Percentiles rank a stretch among this genome's conserved stretches.
Evolutionary conservation across 768 basidiomycete genomes (phyloP).

Genomic region (Mycena haematopus): DNA sequence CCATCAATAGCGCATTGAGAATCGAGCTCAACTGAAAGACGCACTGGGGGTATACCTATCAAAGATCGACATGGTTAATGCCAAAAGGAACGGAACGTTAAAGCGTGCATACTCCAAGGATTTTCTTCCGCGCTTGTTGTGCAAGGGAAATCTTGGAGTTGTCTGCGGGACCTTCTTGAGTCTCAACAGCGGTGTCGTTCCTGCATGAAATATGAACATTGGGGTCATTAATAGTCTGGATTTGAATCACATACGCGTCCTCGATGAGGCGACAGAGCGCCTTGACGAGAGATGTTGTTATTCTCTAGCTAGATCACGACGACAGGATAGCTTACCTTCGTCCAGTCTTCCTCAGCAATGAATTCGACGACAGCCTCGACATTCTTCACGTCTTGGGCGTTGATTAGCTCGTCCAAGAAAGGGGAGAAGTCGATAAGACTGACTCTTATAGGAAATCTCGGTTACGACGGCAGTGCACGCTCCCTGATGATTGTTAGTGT

Average conservation of each 20-base stretch:
- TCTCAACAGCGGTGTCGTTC: constrained; percentile 18
- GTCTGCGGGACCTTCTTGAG: constrained; percentile 10
- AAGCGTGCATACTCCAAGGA: constrained; percentile 10
- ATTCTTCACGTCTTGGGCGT: background rate
- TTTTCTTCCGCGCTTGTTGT: constrained; percentile 19
- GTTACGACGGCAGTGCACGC: constrained; percentile 29
- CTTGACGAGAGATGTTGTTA: background rate
- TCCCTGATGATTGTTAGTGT: constrained; percentile 10
- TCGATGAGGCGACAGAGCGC: constrained; percentile 14
- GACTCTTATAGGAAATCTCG: constrained; percentile 25
- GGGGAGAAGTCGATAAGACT: background rate
- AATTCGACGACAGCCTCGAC: constrained; percentile 26
- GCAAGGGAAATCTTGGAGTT: constrained; percentile 3
- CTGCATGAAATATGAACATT: constrained; percentile 1
- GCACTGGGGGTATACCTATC: constrained; percentile 25
- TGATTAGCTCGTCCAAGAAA: background rate
- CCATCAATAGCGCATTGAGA: background rate
- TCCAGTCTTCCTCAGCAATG: constrained; percentile 19
- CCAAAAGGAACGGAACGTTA: background rate
- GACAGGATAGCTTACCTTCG: constrained; percentile 7
- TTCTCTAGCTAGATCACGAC: background rate
- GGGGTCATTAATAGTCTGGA: background rate
- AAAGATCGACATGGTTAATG: background rate
- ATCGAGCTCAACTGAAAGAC: background rate
- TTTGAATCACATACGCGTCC: constrained; percentile 11